Evolutionary conservation across 1,139 yeast genomes (phyloP).

Genomic region (Pichia inconspicua): DNA sequence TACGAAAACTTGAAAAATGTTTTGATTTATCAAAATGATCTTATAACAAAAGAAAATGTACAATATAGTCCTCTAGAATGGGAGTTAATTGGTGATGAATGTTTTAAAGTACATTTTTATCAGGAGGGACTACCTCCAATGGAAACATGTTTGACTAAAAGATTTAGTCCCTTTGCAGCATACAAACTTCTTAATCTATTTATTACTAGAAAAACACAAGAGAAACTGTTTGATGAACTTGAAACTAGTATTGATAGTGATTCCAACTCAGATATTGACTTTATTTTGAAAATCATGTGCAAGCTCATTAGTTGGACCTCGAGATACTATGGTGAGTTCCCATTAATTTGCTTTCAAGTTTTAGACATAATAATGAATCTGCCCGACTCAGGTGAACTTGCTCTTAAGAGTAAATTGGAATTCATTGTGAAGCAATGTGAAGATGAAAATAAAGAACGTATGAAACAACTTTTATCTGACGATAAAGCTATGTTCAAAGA

Average conservation of each 20-base stretch:
- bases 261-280: constrained; percentile 19
- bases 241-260: constrained; percentile 6
- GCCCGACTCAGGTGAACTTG: constrained; percentile 17
- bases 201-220: constrained; percentile 15
- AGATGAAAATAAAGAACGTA: constrained; percentile 1
- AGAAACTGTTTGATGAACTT: constrained; percentile 15
- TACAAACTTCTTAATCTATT: constrained; percentile 28
- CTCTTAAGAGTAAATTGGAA: constrained; percentile 22
- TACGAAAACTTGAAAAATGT: constrained; percentile 86
- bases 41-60: constrained; percentile 37
- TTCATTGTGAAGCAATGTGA: constrained; percentile 16
- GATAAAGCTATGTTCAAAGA: constrained; percentile 10
- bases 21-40: constrained; percentile 86
- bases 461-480: constrained; percentile 1
- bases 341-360: constrained; percentile 19
- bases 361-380: constrained; percentile 17
- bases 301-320: constrained; percentile 27
- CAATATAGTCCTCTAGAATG: constrained; percentile 84
- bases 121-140: constrained; percentile 79
- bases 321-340: constrained; percentile 29
- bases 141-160: constrained; percentile 61
- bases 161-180: constrained; percentile 57
- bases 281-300: constrained; percentile 21
- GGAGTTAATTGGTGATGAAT: constrained; percentile 83
- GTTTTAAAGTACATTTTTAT: constrained; percentile 68